These are phyloP conservation scores for Ogataea hybrid DNA, from an alignment of 1,139 yeast species.

Conservation along the genomic window DNA sequence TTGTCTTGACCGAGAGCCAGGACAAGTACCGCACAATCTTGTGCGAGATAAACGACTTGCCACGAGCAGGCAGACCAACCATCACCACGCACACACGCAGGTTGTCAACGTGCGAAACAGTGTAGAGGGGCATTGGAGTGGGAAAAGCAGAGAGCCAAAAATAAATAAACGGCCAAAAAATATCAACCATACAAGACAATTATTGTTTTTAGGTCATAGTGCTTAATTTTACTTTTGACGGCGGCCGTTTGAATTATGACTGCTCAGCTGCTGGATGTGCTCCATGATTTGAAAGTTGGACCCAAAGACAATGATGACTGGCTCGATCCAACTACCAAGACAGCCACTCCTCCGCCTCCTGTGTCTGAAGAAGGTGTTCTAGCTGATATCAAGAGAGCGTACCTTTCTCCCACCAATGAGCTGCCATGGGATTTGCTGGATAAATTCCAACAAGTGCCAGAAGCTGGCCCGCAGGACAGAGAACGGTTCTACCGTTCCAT, in stretches of 20 bases:
- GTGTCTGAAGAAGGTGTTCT: conserved; percentile 17
- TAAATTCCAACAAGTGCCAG: conserved; percentile 46
- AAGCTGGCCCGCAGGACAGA: conserved; percentile 29
- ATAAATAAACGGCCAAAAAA: background rate
- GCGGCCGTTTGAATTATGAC: background rate
- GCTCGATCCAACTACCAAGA: conserved; percentile 19
- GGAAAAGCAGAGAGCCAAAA: conserved; percentile 1
- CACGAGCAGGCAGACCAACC: conserved; percentile 75
- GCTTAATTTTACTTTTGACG: too few relatives aligned
- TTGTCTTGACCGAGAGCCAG: conserved; percentile 87
- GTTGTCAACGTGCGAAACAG: conserved; percentile 69
- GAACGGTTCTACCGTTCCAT: conserved; percentile 32
- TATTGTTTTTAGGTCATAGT: too few relatives aligned
- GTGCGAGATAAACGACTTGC: conserved; percentile 78
- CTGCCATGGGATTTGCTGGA: conserved; percentile 61
- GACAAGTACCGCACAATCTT: conserved; percentile 83
- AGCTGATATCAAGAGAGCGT: conserved; percentile 31
- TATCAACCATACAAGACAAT: background rate
- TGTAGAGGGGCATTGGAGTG: conserved; percentile 64
- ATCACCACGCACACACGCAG: conserved; percentile 72
- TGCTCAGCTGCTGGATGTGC: conserved; percentile 2
- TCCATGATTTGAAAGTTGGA: conserved; percentile 1
- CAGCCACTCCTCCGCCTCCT: conserved; percentile 9
- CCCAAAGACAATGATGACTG: background rate
- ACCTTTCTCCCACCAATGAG: conserved; percentile 48